Evolutionary conservation across 495 filamentous ascomycete genomes (phyloP).

Genomic region (Tuber calosporum): DNA sequence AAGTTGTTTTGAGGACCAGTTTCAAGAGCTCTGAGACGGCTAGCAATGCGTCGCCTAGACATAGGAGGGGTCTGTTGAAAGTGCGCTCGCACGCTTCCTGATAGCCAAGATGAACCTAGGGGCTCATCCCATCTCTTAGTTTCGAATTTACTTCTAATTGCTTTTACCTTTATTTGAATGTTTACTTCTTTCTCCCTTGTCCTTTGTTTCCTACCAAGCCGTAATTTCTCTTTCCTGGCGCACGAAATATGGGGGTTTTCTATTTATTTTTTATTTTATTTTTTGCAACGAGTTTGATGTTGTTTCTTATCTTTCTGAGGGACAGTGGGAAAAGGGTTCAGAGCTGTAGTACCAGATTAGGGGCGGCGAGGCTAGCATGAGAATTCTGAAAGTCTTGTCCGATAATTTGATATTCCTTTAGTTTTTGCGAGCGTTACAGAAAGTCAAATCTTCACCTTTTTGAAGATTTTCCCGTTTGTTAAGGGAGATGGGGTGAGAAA

Average conservation of each 20-base stretch:
- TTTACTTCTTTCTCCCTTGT: not conserved
- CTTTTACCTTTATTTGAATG: not conserved
- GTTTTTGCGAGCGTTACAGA: not conserved
- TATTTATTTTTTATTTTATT: not conserved
- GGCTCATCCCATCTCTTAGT: not conserved
- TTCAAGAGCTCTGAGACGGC: conserved; percentile 47
- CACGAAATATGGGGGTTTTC: not conserved
- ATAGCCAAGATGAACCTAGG: not conserved
- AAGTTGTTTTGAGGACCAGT: conserved; percentile 59
- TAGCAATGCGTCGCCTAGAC: conserved; percentile 37
- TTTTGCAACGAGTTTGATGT: not conserved
- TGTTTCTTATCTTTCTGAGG: not conserved
- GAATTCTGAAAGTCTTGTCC: not conserved
- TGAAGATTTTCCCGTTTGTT: not conserved
- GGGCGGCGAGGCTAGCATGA: not conserved
- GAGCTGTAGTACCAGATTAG: not conserved
- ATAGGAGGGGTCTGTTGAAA: conserved; percentile 34
- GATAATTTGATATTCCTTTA: not conserved
- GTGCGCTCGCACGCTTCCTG: not conserved
- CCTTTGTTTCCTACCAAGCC: not conserved
- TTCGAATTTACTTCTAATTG: not conserved
- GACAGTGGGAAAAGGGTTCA: not conserved
- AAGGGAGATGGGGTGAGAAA: not conserved
- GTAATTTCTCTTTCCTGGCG: not conserved
- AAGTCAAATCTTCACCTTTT: not conserved